These are phyloP conservation scores for Taphrina betulina DNA, from an alignment of 1,139 yeast genomes.

Conservation along the genomic window DNA sequence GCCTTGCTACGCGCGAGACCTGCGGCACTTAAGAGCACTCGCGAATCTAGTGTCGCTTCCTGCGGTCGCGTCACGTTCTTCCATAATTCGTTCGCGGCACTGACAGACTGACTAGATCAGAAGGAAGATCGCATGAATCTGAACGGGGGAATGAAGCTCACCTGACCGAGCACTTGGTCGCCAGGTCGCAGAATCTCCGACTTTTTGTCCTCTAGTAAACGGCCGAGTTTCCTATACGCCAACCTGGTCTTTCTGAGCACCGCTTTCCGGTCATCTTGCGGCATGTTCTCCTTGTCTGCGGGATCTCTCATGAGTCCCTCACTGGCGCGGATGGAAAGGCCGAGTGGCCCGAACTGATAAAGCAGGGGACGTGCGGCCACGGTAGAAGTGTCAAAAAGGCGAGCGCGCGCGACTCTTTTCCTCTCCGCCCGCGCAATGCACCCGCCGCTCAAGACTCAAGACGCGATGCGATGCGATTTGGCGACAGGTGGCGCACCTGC, in stretches of 20 bases:
- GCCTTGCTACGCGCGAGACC: constrained; percentile 34
- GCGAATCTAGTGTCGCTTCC: constrained; percentile 36
- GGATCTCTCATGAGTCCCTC: not conserved
- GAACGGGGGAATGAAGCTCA: not conserved
- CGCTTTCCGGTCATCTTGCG: constrained; percentile 3
- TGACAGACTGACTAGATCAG: constrained; percentile 3
- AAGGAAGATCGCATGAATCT: not conserved
- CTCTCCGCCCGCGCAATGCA: no score
- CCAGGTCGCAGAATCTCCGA: constrained; percentile 22
- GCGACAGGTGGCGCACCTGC: no score
- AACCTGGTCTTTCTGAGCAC: constrained; percentile 8
- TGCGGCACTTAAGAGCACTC: constrained; percentile 33
- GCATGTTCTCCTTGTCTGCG: constrained; percentile 15
- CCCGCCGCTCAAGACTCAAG: no score
- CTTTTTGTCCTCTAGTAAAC: constrained; percentile 18
- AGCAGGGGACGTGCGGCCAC: no score
- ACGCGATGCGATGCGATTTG: no score
- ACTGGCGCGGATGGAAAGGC: no score
- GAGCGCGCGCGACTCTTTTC: no score
- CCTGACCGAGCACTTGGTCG: constrained; percentile 9
- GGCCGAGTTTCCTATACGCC: constrained; percentile 2
- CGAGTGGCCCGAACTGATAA: no score
- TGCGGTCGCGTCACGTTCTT: constrained; percentile 30
- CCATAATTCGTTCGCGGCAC: constrained; percentile 20
- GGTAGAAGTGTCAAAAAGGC: no score